These are phyloP conservation scores for Lavandula angustifolia DNA, from an alignment of 257 asterid genomes.

Conservation along the genomic window DNA sequence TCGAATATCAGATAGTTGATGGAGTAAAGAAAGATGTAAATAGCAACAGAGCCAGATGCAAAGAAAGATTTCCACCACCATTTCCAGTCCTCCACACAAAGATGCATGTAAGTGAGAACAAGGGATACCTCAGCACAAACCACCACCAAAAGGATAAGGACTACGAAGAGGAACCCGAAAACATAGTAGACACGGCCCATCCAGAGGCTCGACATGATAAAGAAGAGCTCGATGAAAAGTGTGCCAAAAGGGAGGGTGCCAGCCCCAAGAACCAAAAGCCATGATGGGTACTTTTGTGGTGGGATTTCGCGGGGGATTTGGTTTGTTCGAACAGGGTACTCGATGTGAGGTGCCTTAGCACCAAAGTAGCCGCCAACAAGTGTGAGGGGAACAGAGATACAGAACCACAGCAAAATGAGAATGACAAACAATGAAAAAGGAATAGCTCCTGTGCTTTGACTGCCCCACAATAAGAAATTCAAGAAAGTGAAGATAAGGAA, in stretches of 20 bases:
- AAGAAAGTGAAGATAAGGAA: conserved; percentile 60
- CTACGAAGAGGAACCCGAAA: conserved; percentile 73
- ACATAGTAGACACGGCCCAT: conserved; percentile 92
- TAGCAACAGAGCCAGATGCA: conserved; percentile 78
- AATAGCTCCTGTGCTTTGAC: conserved; percentile 86
- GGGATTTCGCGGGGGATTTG: conserved; percentile 88
- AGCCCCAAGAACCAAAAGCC: conserved; percentile 84
- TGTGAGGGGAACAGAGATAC: conserved; percentile 82
- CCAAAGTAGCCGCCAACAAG: conserved; percentile 80
- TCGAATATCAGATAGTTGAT: conserved; percentile 70
- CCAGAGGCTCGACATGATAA: conserved; percentile 89
- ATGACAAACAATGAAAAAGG: conserved; percentile 74
- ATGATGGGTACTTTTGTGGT: conserved; percentile 78
- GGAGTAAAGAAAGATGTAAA: conserved; percentile 75
- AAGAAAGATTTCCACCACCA: conserved; percentile 98
- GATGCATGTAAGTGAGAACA: conserved; percentile 85
- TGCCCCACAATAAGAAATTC: conserved; percentile 83
- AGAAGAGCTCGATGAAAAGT: conserved; percentile 86
- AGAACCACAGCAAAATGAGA: conserved; percentile 79
- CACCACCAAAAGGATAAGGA: conserved; percentile 63
- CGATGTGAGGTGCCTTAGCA: conserved; percentile 78
- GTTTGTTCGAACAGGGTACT: conserved; percentile 75
- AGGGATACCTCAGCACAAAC: conserved; percentile 91
- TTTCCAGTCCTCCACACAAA: conserved; percentile 85
- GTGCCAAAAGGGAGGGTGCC: conserved; percentile 93